Evolutionary conservation across 1,284 basidiomycete species (phyloP).

Genomic region (Tetrapyrgos nigripes): DNA sequence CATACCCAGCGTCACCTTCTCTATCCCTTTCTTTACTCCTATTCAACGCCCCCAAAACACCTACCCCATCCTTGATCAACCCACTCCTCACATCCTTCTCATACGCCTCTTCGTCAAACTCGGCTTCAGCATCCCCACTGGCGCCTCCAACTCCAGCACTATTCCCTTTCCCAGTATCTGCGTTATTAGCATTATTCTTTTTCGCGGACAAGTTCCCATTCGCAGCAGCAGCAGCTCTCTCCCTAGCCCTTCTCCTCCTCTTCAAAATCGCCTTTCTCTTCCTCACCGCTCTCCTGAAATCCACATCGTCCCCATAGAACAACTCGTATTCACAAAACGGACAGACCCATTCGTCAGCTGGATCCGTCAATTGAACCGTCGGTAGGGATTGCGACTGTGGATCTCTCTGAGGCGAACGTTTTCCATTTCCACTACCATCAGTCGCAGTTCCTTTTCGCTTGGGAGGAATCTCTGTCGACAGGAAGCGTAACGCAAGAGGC

Average conservation of each 20-base stretch:
- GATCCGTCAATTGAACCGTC: slow-evolving; percentile 50
- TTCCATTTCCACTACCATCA: slow-evolving; percentile 17
- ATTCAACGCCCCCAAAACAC: slow-evolving; percentile 19
- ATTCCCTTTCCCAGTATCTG: slow-evolving; percentile 15
- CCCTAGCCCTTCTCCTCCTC: slow-evolving; percentile 76
- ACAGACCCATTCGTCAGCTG: slow-evolving; percentile 88
- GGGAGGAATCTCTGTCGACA: slow-evolving; percentile 69
- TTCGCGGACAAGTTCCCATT: slow-evolving; percentile 28
- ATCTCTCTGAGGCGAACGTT: not conserved
- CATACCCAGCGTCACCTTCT: slow-evolving; percentile 1
- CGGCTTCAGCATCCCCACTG: slow-evolving; percentile 46
- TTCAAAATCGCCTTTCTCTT: slow-evolving; percentile 81
- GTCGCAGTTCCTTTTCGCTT: slow-evolving; percentile 36
- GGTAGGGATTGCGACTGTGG: not conserved
- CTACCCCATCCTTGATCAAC: not conserved
- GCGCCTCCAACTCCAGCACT: slow-evolving; percentile 32
- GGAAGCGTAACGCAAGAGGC: slow-evolving; percentile 67
- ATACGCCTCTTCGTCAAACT: slow-evolving; percentile 30
- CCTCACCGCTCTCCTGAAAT: slow-evolving; percentile 69
- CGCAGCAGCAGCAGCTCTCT: slow-evolving; percentile 68
- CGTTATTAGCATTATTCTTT: slow-evolving; percentile 1
- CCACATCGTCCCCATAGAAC: slow-evolving; percentile 79
- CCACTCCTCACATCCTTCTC: slow-evolving; percentile 22
- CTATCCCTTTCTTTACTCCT: slow-evolving; percentile 16
- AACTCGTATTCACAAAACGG: slow-evolving; percentile 87